Evolutionary conservation across 176 grass and related monocot species (phyloP).

Genomic region (Cenchrus americanus): DNA sequence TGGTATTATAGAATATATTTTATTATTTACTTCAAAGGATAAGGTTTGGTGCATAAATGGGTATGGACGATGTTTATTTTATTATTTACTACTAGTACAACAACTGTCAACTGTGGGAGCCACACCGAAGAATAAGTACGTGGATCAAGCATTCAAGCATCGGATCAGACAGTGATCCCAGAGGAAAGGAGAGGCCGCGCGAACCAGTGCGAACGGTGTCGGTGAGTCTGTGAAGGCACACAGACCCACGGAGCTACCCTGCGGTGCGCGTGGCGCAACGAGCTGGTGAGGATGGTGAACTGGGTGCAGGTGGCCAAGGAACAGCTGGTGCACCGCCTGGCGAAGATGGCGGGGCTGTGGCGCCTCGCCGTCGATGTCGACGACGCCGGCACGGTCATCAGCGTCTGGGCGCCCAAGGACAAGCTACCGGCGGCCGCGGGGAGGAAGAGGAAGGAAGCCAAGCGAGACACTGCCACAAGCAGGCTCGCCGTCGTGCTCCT

Average conservation of each 20-base stretch:
- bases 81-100: not conserved
- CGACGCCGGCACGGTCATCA: conserved; percentile 45
- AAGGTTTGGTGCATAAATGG: not conserved
- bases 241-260: too few relatives aligned
- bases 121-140: too few relatives aligned
- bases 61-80: not conserved
- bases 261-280: not conserved
- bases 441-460: not conserved
- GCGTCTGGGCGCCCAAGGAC: conserved; percentile 51
- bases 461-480: not conserved
- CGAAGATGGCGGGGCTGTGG: conserved; percentile 45
- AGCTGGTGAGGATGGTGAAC: conserved; percentile 54
- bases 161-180: not conserved
- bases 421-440: not conserved
- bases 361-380: conserved; percentile 45
- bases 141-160: not conserved
- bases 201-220: too few relatives aligned
- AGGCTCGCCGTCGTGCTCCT: conserved; percentile 54
- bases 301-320: conserved; percentile 31
- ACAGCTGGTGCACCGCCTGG: conserved; percentile 37
- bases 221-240: too few relatives aligned
- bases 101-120: not conserved
- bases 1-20: too few relatives aligned
- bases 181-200: not conserved
- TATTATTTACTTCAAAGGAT: not conserved